Evolutionary conservation across 805 yeast genomes (phyloP).

Genomic region (Wickerhamiella siamensis): DNA sequence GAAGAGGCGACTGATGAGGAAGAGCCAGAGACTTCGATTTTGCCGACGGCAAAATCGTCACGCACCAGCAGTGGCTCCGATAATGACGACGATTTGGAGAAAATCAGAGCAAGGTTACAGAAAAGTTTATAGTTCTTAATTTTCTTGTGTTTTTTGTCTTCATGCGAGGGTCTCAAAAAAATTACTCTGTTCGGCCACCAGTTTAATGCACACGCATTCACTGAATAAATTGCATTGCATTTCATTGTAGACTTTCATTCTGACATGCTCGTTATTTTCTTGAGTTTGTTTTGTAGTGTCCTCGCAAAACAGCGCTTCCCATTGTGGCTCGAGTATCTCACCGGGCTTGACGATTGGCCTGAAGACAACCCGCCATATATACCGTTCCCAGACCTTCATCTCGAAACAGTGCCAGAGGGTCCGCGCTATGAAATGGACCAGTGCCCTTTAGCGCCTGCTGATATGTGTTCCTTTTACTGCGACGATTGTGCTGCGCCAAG

Average conservation of each 20-base stretch:
- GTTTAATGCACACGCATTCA: too few species aligned
- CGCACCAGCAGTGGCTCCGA: background rate
- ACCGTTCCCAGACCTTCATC: conserved; percentile 49
- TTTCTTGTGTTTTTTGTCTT: background rate
- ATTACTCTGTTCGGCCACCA: too few species aligned
- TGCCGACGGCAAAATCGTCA: background rate
- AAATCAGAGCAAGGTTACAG: background rate
- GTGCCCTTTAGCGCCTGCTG: conserved; percentile 38
- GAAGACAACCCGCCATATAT: conserved; percentile 62
- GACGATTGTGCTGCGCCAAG: conserved; percentile 59
- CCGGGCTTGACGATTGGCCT: conserved; percentile 74
- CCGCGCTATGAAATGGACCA: conserved; percentile 29
- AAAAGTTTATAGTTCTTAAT: background rate
- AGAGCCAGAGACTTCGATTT: background rate
- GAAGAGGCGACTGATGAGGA: background rate
- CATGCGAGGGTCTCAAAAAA: too few species aligned
- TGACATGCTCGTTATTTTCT: background rate
- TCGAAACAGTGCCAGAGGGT: conserved; percentile 37
- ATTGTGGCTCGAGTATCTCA: conserved; percentile 58
- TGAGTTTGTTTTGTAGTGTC: background rate
- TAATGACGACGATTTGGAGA: background rate
- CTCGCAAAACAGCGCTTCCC: conserved; percentile 44
- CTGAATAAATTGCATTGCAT: too few species aligned
- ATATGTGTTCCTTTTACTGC: conserved; percentile 75
- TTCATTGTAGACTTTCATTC: too few species aligned